phyloP scores from a whole-genome alignment of 371 early-diverging fungal genomes.

The Actinomucor elegans region DNA sequence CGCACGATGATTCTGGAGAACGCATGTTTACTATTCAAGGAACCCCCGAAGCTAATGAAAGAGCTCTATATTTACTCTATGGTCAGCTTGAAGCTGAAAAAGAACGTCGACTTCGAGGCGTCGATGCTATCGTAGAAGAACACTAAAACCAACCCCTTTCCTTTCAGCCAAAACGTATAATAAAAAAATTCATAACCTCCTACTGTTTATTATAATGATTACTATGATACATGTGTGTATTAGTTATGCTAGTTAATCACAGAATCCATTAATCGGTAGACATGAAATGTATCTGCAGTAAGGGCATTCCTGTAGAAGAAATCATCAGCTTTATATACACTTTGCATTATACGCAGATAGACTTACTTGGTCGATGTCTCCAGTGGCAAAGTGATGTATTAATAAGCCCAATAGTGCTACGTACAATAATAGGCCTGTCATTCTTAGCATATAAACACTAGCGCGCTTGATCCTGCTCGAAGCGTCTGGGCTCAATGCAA shows the following conservation, averaged over 20 bases:
- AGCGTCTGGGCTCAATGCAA: neutral
- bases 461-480: neutral
- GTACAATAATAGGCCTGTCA: neutral
- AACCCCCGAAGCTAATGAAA: conserved; percentile 80
- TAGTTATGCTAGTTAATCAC: too few relatives aligned
- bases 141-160: too few relatives aligned
- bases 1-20: conserved; percentile 75
- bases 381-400: conserved; percentile 5
- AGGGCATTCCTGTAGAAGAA: neutral
- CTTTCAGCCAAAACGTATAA: too few relatives aligned
- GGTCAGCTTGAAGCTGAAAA: conserved; percentile 86
- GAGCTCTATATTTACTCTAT: conserved; percentile 86
- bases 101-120: conserved; percentile 66
- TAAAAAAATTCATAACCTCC: too few relatives aligned
- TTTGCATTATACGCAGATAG: neutral
- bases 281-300: conserved; percentile 14
- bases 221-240: too few relatives aligned
- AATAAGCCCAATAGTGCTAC: conserved; percentile 1
- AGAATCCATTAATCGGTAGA: conserved; percentile 13
- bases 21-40: conserved; percentile 92
- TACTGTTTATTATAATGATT: too few relatives aligned
- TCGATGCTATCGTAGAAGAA: too few relatives aligned
- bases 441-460: neutral
- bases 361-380: conserved; percentile 10
- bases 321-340: neutral